phyloP scores from a whole-genome alignment of 257 asterid genomes.

The Solanum rostratum region DNA sequence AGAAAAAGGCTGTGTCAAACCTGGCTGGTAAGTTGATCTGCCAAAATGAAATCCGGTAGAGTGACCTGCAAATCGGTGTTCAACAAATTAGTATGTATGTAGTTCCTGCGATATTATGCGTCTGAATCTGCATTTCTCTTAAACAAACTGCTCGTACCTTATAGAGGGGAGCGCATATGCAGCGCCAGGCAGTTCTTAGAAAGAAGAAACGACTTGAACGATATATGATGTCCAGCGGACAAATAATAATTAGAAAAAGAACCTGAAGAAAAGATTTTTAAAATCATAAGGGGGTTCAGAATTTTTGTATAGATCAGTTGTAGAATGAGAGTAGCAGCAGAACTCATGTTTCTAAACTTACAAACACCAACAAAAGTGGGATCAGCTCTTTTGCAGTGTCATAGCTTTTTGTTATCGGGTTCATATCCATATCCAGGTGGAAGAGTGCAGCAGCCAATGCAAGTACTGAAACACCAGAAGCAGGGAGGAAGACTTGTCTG shows the following conservation, averaged over 20 bases:
- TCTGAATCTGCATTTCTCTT: neutral
- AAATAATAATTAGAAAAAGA: slow-evolving; percentile 37
- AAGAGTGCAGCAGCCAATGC: slow-evolving; percentile 54
- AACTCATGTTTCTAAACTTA: slow-evolving; percentile 18
- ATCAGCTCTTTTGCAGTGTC: slow-evolving; percentile 44
- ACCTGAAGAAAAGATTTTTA: slow-evolving; percentile 18
- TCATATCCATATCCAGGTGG: slow-evolving; percentile 81
- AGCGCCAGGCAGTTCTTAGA: slow-evolving; percentile 45
- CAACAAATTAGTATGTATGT: neutral
- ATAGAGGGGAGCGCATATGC: slow-evolving; percentile 72
- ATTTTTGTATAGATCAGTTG: neutral
- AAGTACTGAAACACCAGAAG: slow-evolving; percentile 63
- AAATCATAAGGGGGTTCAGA: neutral
- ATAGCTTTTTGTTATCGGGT: slow-evolving; percentile 26
- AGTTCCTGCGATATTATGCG: neutral
- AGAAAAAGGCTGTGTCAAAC: slow-evolving; percentile 16
- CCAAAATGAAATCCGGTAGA: slow-evolving; percentile 72
- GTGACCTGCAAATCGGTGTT: slow-evolving; percentile 36
- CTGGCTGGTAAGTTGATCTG: slow-evolving; percentile 96
- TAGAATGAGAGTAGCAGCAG: neutral
- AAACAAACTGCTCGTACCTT: slow-evolving; percentile 33
- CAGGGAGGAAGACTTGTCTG: slow-evolving; percentile 62
- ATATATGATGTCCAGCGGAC: slow-evolving; percentile 64
- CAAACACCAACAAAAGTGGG: slow-evolving; percentile 47
- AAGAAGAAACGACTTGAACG: slow-evolving; percentile 74